Evolutionary conservation across 176 grass and related monocot species (phyloP), one percentile per base, ranked within the genome.

Genomic region (Musa beccarii): DNA sequence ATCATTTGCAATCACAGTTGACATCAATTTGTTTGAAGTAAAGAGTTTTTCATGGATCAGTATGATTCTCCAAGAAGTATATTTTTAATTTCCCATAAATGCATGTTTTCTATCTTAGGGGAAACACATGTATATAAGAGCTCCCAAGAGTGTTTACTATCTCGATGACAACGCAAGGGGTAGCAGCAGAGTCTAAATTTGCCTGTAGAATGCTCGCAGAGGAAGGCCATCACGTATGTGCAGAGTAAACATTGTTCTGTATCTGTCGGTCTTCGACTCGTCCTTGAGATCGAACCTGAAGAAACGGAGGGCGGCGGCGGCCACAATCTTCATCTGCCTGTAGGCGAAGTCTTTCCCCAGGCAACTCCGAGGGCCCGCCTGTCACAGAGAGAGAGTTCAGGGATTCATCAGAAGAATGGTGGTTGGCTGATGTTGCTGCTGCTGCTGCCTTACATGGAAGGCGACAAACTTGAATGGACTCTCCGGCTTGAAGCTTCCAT

Each of bases 291-390:
- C 84, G 77, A 90, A 90, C 62, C 70, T 85, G 78, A 88, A 94
- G 80, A 88, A 86, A 54, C 75, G 63, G 66, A 94, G 24, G 12
- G 88, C 25, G 52, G 73, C 74, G 23, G 88, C 83, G 23, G 81
- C 82, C 26, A 94, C 49, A 26, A 90, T 88, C 81, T 90, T 90
- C 91, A 90, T 86, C 71, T 90, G 88, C 69, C 61, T 81, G 65
- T 88, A 90, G 59, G 85, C 91, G 79, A 94, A 86, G 17, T 88
- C 91, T 24, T 90, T 94, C 20, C 91, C 85, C 75, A 94, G 70
- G 81, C 88, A 90, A 19, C 84, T 88, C 28, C 85, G 56, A 9
- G 85, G 85, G 0, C 91, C 83, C 0, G 87, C 91, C 91, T 94
- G 64, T 24, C 7, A 11, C n/a, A 63, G 20, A 61, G 1, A 43